phyloP scores from a whole-genome alignment of 352 stramenopile species.

The Aphanomyces euteiches region DNA sequence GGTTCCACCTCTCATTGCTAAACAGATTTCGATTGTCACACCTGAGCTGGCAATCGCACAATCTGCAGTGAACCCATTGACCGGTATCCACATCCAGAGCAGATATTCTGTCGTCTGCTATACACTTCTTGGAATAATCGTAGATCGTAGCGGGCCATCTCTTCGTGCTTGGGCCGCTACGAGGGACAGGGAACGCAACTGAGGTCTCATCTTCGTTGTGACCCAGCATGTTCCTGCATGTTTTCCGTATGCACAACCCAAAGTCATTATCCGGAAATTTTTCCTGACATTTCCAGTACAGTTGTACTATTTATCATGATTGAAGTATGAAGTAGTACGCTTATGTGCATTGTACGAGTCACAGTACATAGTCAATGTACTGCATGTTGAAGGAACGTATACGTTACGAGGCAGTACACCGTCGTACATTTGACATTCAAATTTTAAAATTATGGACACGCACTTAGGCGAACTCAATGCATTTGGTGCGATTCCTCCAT shows the following conservation, averaged over 20 bases:
- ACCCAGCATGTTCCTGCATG: background rate
- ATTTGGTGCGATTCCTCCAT: no score
- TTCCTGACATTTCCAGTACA: no score
- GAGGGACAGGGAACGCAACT: background rate
- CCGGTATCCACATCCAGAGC: background rate
- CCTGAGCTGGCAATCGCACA: conserved; percentile 13
- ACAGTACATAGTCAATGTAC: no score
- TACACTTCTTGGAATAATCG: background rate
- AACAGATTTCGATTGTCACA: conserved; percentile 17
- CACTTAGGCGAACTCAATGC: no score
- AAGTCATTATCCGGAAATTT: no score
- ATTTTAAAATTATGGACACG: no score
- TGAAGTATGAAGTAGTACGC: no score
- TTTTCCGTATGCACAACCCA: no score
- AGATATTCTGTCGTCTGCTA: background rate
- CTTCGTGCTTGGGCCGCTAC: background rate
- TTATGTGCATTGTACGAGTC: no score
- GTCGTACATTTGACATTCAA: no score
- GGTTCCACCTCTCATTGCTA: conserved; percentile 16
- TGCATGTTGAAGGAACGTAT: no score
- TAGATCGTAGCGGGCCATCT: conserved; percentile 9
- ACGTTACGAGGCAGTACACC: no score
- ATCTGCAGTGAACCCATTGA: conserved; percentile 11
- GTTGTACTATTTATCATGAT: background rate
- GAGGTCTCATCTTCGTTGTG: background rate